Conservation (phyloP, 192 early-diverging fungal genomes). For the Glomus cerebriforme region DNA sequence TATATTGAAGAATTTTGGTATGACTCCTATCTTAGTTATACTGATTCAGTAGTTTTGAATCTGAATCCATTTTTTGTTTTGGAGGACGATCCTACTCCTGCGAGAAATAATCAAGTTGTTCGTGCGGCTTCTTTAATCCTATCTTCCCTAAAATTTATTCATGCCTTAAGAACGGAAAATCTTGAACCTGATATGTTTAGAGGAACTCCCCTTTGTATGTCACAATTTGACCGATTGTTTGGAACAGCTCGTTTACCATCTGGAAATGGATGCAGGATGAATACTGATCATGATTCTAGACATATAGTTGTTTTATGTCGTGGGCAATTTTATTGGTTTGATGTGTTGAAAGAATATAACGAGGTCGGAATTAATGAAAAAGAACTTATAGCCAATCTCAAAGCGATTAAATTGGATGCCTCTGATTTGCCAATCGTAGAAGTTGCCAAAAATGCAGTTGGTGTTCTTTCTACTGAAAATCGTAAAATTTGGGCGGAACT, state of each 20-base stretch:
- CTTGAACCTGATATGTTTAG: slow-evolving; percentile 69
- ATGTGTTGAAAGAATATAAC: slow-evolving; percentile 64
- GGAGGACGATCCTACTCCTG: slow-evolving; percentile 52
- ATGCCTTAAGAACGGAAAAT: slow-evolving; percentile 56
- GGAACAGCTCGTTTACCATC: slow-evolving; percentile 77
- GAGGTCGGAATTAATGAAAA: slow-evolving; percentile 55
- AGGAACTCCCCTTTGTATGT: slow-evolving; percentile 72
- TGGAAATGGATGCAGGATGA: slow-evolving; percentile 46
- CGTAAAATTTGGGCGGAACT: slow-evolving; percentile 74
- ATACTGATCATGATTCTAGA: slow-evolving; percentile 33
- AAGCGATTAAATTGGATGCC: slow-evolving; percentile 60
- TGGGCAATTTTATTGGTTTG: slow-evolving; percentile 78
- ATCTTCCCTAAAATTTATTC: slow-evolving; percentile 69
- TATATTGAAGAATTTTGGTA: slow-evolving; percentile 59
- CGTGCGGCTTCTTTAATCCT: slow-evolving; percentile 73
- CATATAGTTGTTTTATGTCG: slow-evolving; percentile 72
- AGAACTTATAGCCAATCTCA: slow-evolving; percentile 71
- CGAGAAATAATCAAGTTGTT: slow-evolving; percentile 62
- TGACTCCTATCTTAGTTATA: slow-evolving; percentile 47
- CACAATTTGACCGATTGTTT: slow-evolving; percentile 80
- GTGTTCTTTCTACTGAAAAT: slow-evolving; percentile 74
- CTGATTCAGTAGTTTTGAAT: slow-evolving; percentile 49
- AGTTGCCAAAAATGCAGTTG: slow-evolving; percentile 60
- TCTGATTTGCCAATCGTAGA: slow-evolving; percentile 48
- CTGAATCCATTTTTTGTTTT: slow-evolving; percentile 53